Evolutionary conservation across 805 yeast species (phyloP).

Genomic region (Cephaloascus albidus): DNA sequence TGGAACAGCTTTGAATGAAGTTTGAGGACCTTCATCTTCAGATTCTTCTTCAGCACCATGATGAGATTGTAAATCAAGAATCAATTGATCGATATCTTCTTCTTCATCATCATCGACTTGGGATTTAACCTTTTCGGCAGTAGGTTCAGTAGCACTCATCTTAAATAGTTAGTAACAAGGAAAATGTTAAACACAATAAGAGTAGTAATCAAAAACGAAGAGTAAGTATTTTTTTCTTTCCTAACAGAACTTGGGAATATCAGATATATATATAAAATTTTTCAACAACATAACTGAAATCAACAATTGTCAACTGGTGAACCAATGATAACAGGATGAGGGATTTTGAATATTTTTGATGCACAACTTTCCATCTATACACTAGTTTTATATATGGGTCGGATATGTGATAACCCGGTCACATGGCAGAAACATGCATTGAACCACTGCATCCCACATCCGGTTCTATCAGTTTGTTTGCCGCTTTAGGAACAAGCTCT

Average conservation of each 20-base stretch:
- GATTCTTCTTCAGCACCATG: conserved; percentile 43
- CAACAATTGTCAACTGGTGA: no score
- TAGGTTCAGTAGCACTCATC: conserved; percentile 33
- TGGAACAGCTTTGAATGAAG: conserved; percentile 49
- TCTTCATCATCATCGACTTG: conserved; percentile 45
- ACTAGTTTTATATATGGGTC: no score
- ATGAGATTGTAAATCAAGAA: conserved; percentile 71
- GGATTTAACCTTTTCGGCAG: conserved; percentile 42
- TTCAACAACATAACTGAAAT: no score
- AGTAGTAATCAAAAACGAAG: not conserved
- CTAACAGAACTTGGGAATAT: no score
- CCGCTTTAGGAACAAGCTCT: no score
- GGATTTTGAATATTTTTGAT: not conserved
- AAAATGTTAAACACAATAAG: not conserved
- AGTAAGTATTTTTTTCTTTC: no score
- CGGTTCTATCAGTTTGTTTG: no score
- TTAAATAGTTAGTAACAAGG: not conserved
- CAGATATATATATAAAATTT: no score
- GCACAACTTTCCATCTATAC: no score
- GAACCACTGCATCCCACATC: no score
- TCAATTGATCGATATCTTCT: conserved; percentile 53
- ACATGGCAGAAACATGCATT: no score
- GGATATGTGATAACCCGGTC: no score
- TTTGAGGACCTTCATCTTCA: conserved; percentile 26
- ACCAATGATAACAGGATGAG: not conserved